Conservation (phyloP, 495 filamentous ascomycete species). For the Aspergillus ostianus region DNA sequence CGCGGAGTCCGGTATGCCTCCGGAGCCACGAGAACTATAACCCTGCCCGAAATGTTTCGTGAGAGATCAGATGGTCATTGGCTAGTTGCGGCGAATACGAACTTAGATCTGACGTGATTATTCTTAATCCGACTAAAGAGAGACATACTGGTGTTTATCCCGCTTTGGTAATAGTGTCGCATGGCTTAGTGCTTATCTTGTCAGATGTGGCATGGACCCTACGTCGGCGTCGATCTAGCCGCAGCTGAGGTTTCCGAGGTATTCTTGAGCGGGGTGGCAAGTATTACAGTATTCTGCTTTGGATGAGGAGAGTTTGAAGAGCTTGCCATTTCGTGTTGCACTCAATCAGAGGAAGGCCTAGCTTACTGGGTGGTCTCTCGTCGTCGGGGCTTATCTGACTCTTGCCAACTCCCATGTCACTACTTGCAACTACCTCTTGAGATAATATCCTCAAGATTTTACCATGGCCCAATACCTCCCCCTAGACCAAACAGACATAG, state of each 20-base stretch:
- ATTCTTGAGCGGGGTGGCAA: not conserved
- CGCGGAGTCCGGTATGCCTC: too few relatives aligned
- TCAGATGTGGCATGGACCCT: not conserved
- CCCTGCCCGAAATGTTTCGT: too few relatives aligned
- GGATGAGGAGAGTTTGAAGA: too few relatives aligned
- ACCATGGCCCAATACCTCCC: not conserved
- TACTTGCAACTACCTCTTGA: not conserved
- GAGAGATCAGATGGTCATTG: not conserved
- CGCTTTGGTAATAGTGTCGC: not conserved
- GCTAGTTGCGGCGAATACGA: not conserved
- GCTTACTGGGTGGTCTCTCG: not conserved
- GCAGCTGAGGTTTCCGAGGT: not conserved
- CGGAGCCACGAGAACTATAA: too few relatives aligned
- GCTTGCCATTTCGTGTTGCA: too few relatives aligned
- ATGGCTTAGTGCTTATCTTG: not conserved
- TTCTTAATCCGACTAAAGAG: not conserved
- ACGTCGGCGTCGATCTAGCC: not conserved
- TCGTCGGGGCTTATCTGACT: not conserved
- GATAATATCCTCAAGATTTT: not conserved
- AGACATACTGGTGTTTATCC: not conserved
- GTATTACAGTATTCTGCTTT: too few relatives aligned
- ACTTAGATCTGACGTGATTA: not conserved
- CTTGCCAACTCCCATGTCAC: not conserved
- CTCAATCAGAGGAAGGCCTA: not conserved
- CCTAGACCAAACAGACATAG: not conserved